Evolutionary conservation across 208 protist species (phyloP), one percentile per base, ranked within the genome.

Genomic region (Crithidia expoeki): DNA sequence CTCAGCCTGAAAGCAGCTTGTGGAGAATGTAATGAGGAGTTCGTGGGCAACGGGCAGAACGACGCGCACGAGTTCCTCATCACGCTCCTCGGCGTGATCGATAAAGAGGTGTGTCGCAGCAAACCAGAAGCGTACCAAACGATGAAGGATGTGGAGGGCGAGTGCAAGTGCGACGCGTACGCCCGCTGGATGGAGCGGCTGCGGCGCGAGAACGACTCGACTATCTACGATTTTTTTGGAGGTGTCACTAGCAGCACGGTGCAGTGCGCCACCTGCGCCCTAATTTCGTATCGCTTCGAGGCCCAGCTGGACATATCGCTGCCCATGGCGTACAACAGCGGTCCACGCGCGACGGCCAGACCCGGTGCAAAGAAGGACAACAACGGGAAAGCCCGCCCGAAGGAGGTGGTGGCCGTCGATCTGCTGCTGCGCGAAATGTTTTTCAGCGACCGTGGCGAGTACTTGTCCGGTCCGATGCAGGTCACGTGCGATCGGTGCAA

Each of bases 21-120:
- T 7, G 88, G 84, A 9, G 79, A 68, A 51, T 81, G 64, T 51
- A 96, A 94, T 56, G 73, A 81, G n/a, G 77, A 93, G 64, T 96
- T 97, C 64, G 68, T 36, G n/a, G 74, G 77, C 21, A 84, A 90
- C 66, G 75, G 63, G 7, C 95, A 98, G 69, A 87, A 94, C 53
- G 95, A 98, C 71, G 87, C 90, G 14, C 93, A 97, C 67, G 95
- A 98, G 74, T 91, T 98, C 52, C 80, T 98, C 21, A 82, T 90
- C 42, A 94, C 85, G 12, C 72, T 97, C 36, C 57, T 98, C 10
- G 85, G 84, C 60, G 83, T 94, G 32, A 69, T 98, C n/a, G 90
- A 97, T 76, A 85, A 90, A 61, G 95, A 98, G 74, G 66, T 91
- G 3, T 94, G 95, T 58, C 71, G 67, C 23, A 76, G 76, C 59